Conservation (phyloP, 257 asterid genomes). For the Solanum pinnatisectum region DNA sequence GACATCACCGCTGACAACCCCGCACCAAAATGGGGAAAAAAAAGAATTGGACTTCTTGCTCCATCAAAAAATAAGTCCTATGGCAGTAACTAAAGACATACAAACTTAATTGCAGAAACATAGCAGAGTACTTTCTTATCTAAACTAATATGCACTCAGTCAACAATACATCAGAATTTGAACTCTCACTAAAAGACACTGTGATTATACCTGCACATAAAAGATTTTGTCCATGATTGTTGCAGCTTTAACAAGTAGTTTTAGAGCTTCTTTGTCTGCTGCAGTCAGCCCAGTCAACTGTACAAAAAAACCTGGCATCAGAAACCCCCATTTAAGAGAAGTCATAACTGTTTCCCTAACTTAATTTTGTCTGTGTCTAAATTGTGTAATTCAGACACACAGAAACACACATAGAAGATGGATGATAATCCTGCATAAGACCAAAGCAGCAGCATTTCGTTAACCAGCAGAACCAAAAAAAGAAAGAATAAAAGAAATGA, state of each 20-base stretch:
- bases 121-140: not conserved
- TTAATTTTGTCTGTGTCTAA: not conserved
- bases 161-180: not conserved
- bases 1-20: not conserved
- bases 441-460: not conserved
- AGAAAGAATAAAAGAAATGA: not conserved
- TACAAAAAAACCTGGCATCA: not conserved
- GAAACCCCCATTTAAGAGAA: not conserved
- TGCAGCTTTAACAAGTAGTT: constrained; percentile 65
- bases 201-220: constrained; percentile 55
- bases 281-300: constrained; percentile 68
- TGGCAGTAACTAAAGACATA: not conserved
- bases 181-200: not conserved
- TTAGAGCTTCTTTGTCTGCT: constrained; percentile 64
- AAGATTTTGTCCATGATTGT: constrained; percentile 68
- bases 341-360: not conserved
- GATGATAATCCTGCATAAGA: not conserved
- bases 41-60: not conserved
- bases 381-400: not conserved
- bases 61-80: not conserved
- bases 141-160: not conserved
- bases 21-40: not conserved
- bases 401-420: not conserved
- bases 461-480: not conserved
- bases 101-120: not conserved